Percentiles rank a stretch among this genome's conserved stretches.
These are phyloP conservation scores for Rhodotorula toruloides DNA, from an alignment of 768 basidiomycete genomes.

Conservation along the genomic window DNA sequence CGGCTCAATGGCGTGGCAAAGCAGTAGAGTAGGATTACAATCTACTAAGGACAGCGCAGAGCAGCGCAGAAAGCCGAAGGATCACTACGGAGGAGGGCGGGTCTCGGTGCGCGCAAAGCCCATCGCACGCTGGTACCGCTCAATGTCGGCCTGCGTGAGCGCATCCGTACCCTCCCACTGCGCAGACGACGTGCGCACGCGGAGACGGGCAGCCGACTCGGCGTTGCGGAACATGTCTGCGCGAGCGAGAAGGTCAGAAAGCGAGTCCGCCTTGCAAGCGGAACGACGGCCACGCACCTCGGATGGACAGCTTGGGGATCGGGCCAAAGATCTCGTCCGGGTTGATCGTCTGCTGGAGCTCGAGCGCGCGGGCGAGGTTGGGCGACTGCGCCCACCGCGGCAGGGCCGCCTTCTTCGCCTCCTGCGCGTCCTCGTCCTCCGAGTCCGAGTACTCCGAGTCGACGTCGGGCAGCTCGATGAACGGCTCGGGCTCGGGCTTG, in stretches of 20 bases:
- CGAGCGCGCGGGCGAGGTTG: constrained; percentile 68
- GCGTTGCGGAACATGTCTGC: constrained; percentile 68
- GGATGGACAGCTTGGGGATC: constrained; percentile 80
- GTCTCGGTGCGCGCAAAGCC: no score
- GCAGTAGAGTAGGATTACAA: no score
- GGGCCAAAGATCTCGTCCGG: constrained; percentile 79
- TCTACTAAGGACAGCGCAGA: no score
- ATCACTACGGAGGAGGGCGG: no score
- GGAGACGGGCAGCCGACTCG: constrained; percentile 68
- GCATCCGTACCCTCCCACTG: constrained; percentile 94
- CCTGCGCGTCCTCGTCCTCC: constrained; percentile 71
- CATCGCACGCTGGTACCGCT: constrained; percentile 84
- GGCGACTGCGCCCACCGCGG: constrained; percentile 91
- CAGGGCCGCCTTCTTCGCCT: constrained; percentile 60
- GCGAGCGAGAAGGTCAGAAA: no score
- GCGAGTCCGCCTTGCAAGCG: background rate
- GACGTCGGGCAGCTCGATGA: constrained; percentile 85
- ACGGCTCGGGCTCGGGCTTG: constrained; percentile 20
- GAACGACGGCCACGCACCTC: constrained; percentile 44
- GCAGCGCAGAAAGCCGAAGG: background rate
- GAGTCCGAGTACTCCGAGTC: constrained; percentile 97
- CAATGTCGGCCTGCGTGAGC: constrained; percentile 74
- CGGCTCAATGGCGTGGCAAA: background rate
- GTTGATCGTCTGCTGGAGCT: constrained; percentile 74
- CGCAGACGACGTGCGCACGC: constrained; percentile 85